Evolutionary conservation across 495 filamentous ascomycete genomes (phyloP).

Genomic region (Letharia columbiana): DNA sequence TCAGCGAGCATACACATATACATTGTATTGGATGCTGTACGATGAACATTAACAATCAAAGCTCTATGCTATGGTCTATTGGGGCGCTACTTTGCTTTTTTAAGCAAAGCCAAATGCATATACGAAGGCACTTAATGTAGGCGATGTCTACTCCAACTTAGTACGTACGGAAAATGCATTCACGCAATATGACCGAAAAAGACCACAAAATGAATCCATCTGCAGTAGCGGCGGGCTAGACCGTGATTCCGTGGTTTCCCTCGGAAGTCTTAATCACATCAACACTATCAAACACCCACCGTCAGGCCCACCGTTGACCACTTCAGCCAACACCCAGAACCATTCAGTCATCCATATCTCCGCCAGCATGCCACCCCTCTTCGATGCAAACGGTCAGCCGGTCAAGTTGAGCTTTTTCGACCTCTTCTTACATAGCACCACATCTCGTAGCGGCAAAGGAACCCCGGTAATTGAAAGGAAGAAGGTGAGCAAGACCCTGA

Average conservation of each 20-base stretch:
- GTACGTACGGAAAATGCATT: neutral
- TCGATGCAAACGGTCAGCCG: neutral
- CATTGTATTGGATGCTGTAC: no score
- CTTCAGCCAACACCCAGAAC: neutral
- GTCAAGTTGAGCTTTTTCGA: constrained; percentile 7
- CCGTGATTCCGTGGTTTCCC: neutral
- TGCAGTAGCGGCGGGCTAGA: constrained; percentile 1
- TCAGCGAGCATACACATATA: neutral
- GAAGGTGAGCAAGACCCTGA: neutral
- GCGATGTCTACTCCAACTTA: neutral
- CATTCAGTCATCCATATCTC: neutral
- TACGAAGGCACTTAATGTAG: neutral
- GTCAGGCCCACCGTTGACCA: neutral
- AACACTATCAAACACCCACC: neutral
- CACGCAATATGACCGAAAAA: neutral
- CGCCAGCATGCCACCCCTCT: neutral
- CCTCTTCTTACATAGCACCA: neutral
- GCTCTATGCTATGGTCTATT: neutral
- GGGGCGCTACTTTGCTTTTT: neutral
- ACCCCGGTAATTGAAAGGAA: neutral
- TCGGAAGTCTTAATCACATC: neutral
- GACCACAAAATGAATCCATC: neutral
- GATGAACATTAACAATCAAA: no score
- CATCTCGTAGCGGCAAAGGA: neutral
- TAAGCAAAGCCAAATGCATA: neutral